Evolutionary conservation across 805 yeast species (phyloP), one percentile per base, ranked within the genome.

Genomic region (Suhomyces emberorum): DNA sequence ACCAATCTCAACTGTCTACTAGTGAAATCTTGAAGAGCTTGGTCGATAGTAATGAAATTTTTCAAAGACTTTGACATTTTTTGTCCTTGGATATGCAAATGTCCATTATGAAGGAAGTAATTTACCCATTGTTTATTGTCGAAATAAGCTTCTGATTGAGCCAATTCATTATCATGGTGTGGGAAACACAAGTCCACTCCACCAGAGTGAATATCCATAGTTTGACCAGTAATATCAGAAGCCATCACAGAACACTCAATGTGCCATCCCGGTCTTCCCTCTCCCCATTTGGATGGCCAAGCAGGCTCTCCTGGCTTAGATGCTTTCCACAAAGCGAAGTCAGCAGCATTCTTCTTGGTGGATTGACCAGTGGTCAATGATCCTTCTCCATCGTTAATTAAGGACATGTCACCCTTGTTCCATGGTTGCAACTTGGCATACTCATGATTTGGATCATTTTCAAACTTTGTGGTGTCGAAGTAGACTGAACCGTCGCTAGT

Each of bases 181-280:
- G 99, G 99, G 70, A 93, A 93, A 15, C 98, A 96, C 54, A 93
- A 74, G 65, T 93, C 98, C 37, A 93, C 79, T 47, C 98, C 98
- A 40, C 98, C 98, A 12, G 95, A 81, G 59, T 93, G 98, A 48
- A 93, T 87, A 61, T 93, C 98, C 74, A 93, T 84, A 41, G 73
- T 72, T 15, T 76, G 63, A 4, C 98, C 98, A 25, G 85, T 73
- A 31, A 89, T 74, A 48, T 88, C 95, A 35, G 88, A 76, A 1
- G 98, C 98, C 98, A 93, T 93, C 15, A 93, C 98, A 7, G 97
- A 88, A 74, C 98, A 93, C 65, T 93, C 98, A 59, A 93, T 93
- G 60, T 93, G 98, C 98, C 98, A 93, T 3, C 98, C 98, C 10
- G 98, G 98, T 60, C 98, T 82, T 35, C 98, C 98, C 41, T 71